Evolutionary conservation across 768 basidiomycete species (phyloP), one percentile per base, ranked within the genome.

Genomic region (Rhizopogon vinicolor): DNA sequence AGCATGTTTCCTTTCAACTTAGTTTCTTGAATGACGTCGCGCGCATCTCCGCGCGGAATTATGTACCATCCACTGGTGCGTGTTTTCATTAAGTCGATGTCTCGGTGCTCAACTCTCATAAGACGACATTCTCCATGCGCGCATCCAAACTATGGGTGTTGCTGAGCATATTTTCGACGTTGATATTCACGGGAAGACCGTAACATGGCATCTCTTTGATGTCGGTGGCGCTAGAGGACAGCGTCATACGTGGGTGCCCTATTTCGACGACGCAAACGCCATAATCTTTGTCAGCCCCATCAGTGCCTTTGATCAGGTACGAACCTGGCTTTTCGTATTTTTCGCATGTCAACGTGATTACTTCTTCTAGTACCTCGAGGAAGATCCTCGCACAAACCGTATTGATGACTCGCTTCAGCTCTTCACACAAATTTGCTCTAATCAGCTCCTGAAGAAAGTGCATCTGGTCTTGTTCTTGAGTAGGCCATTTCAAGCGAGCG

Each of bases 391-490:
- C 55, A 87, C 87, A 41, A 93, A 93, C 62, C 77, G 91, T 48
- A 90, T 93, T 33, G 89, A 93, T 59, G 91, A 93, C 66, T 92
- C 91, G 1, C 71, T 93, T n/a, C 91, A 91, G 70, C 75, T 93
- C 22, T 93, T 91, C 68, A 91, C 89, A 5, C 81, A 90, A 62
- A 90, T 93, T 10, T 92, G 90, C 65, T 86, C 87, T 35, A 93
- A 92, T 65, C 78, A 81, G 35, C 78, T 93, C 50, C 74, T 93
- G 50, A 91, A 90, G 67, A 86, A 79, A 40, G 86, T 84, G 25
- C 78, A 82, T 63, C 63, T 83, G 22, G 78, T 83, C 14, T 68
- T 84, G 45, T 85, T 84, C 70, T 71, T 83, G 8, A 83, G 81
- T 82, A 69, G 37, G 83, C 72, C 31, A 16, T 18, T 22, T 37